These are phyloP conservation scores for Beauveria sp. DNA, from an alignment of 2,329 filamentous ascomycete genomes.

Conservation along the genomic window DNA sequence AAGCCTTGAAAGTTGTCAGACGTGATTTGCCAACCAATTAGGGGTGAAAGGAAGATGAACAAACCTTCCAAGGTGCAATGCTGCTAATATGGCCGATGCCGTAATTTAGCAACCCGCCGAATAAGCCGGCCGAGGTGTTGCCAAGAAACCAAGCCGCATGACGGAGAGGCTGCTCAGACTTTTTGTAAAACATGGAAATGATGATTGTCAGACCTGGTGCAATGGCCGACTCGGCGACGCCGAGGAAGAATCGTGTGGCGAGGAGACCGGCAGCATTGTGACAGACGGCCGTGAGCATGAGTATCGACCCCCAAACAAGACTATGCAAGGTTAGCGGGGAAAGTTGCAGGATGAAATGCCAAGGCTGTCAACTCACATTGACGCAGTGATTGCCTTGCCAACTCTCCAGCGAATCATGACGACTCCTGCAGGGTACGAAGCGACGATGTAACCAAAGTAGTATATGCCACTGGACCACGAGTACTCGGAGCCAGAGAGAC, in stretches of 20 bases:
- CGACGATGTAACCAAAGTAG: slow-evolving; percentile 41
- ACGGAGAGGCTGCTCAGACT: slow-evolving; percentile 20
- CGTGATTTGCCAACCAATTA: too few species aligned
- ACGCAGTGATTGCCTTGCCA: slow-evolving; percentile 20
- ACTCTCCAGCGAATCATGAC: slow-evolving; percentile 21
- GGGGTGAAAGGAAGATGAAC: neutral
- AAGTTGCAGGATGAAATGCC: neutral
- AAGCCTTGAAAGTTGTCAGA: neutral
- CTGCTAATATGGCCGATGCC: slow-evolving; percentile 21
- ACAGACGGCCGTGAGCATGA: slow-evolving; percentile 17
- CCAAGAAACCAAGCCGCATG: slow-evolving; percentile 22
- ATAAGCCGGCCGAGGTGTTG: slow-evolving; percentile 19
- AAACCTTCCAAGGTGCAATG: slow-evolving; percentile 42
- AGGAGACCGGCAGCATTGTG: slow-evolving; percentile 16
- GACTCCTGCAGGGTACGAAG: slow-evolving; percentile 20
- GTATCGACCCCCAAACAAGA: slow-evolving; percentile 16
- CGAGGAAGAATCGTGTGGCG: slow-evolving; percentile 17
- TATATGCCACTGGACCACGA: slow-evolving; percentile 43
- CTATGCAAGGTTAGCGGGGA: neutral
- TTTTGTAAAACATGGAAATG: slow-evolving; percentile 19
- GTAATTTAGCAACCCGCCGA: slow-evolving; percentile 16
- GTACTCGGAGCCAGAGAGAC: slow-evolving; percentile 41
- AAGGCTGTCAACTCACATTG: slow-evolving; percentile 13
- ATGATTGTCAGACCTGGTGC: slow-evolving; percentile 11
- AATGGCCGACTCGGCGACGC: slow-evolving; percentile 16